A percentile compares a stretch with the other conserved stretches of the same genome.
phyloP scores from a whole-genome alignment of 495 filamentous ascomycete species.

The Parmelia sp. region DNA sequence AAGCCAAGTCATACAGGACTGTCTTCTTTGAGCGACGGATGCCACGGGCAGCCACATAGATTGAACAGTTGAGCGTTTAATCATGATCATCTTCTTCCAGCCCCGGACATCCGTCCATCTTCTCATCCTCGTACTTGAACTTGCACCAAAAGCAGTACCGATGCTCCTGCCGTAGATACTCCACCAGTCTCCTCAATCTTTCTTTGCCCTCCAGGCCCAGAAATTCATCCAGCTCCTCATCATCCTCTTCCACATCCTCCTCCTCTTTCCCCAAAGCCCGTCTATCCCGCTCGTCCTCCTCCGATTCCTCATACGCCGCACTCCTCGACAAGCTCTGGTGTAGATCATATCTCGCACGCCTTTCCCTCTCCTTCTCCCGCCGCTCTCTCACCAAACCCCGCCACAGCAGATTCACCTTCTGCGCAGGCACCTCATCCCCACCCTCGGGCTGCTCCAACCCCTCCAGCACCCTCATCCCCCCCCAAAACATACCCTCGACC shows the following conservation, averaged over 20 bases:
- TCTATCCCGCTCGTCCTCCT: conserved; percentile 51
- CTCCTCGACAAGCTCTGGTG: conserved; percentile 44
- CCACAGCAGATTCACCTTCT: conserved; percentile 71
- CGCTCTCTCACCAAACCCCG: conserved; percentile 64
- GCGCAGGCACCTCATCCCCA: conserved; percentile 36
- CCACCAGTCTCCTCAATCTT: conserved; percentile 56
- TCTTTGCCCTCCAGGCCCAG: conserved; percentile 59
- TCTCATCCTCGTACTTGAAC: conserved; percentile 59
- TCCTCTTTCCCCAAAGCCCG: conserved; percentile 51
- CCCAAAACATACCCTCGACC: conserved; percentile 57
- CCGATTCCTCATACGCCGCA: conserved; percentile 46
- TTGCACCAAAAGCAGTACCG: conserved; percentile 98
- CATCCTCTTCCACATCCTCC: conserved; percentile 77
- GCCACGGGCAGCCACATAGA: background rate
- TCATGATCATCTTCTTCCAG: conserved; percentile 89
- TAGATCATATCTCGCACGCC: conserved; percentile 61
- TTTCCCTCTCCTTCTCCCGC: conserved; percentile 62
- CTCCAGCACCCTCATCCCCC: conserved; percentile 79
- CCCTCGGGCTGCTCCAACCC: conserved; percentile 51
- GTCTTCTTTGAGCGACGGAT: background rate
- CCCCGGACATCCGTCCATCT: conserved; percentile 87
- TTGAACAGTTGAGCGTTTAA: conserved; percentile 33
- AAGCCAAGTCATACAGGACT: background rate
- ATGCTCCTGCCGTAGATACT: conserved; percentile 60
- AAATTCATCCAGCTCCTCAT: conserved; percentile 79